Base-by-base conservation (phyloP, 2,329 filamentous ascomycete genomes). In the Colletotrichum phormii region DNA sequence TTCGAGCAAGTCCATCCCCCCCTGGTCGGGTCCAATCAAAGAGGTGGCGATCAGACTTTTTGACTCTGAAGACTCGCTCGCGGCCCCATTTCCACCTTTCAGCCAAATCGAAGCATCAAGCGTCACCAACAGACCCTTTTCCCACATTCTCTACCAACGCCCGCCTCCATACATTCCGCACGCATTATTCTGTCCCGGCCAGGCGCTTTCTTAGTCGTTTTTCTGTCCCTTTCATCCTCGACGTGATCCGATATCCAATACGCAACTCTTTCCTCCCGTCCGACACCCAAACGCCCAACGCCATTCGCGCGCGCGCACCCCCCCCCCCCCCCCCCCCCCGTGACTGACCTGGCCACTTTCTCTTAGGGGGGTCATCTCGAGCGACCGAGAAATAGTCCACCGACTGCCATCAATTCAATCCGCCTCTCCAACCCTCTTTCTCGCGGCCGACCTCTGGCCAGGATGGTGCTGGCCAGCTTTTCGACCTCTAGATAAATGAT, bases 401-500 rank as follows among this genome's bases (percentile, higher is more conserved):
- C 70, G 58, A 53, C 63, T 13, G 53, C 67, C 66, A 64, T 72
- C 74, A 71, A 64, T 65, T 55, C 61, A 71, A 73, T 53, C 64
- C 68, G 49, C 58, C 24, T 46, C 31, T 55, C 37, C 60, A 53
- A 46, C 37, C n/a, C 58, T 73, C 69, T 76, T 75, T 68, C 76
- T 79, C 77, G 79, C 81, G 80, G 77, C 81, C 79, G 76, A 79
- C 76, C 79, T 81, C 81, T 83, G 84, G 84, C 86, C 89, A 90
- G 84, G 84, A 90, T 90, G 89, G 86, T 90, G 86, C 84, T 87
- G 85, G 84, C 83, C 84, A 84, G 85, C 81, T 78, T 82, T 80
- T 78, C 79, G 80, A 83, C 81, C 82, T 82, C 80, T 81, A 87
- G 87, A 87, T 90, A 87, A 89, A 89, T 90, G 89, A 86, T 86